Evolutionary conservation across 768 basidiomycete species (phyloP), one percentile per base, ranked within the genome.

Genomic region (Tylopilus rubrobrunneus): DNA sequence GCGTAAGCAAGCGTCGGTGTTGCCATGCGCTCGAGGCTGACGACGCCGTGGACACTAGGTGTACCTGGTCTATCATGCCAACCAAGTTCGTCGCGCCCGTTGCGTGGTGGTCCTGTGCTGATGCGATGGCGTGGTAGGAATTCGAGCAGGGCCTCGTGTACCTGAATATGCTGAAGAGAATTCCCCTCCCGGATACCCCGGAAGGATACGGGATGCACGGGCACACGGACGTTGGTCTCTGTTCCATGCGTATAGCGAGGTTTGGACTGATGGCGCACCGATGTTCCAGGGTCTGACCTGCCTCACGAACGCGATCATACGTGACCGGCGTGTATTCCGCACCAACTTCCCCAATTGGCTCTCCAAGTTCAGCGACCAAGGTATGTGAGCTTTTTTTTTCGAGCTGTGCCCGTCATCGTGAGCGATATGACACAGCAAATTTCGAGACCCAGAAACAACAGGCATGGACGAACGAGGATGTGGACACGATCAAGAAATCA

Each of bases 241-340:
- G 42, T 15, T 7, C 21, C 15, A 10, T 21, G 25, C 7, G 17
- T 21, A 10, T 5, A 27, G 29, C 11, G 1, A 25, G 21, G 39
- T 9, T 28, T 7, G 27, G 15, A 7, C n/a, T 25, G 39, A 34
- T 19, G 10, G 36, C 6, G 10, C 3, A 23, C 15, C 8, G 4
- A 19, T 29, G 37, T 34, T 1, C 25, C 5, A 49, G 56, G 43
- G n/a, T 23, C n/a, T 56, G 25, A 8, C 46, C 10, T 54, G 17
- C 29, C 31, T 45, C 33, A 41, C 48, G 3, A 49, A 45, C 5
- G 55, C 29, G 2, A 0, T 56, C 34, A 29, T 56, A 27, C 27
- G 42, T 29, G 45, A 50, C n/a, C 4, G 7, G 10, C 53, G 56
- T 8, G 52, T 49, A 29, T 45, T 49, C 43, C 48, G 40, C 27